These are phyloP conservation scores for Sugiyamaella novakii DNA, from an alignment of 1,139 yeast genomes.

Conservation along the genomic window DNA sequence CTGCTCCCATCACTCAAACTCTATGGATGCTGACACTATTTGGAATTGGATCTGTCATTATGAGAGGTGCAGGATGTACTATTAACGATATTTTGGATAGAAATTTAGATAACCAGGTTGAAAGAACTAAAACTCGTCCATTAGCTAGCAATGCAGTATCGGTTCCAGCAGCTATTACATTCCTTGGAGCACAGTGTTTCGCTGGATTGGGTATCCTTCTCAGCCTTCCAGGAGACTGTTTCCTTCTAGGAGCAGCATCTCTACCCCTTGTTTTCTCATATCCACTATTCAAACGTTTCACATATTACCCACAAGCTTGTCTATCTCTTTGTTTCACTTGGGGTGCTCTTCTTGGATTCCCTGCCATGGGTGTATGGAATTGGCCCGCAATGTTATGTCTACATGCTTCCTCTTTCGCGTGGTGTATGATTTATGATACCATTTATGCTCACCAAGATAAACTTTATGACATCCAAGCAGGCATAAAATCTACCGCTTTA, in stretches of 20 bases:
- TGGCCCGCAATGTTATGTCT: slow-evolving; percentile 76
- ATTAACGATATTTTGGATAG: slow-evolving; percentile 88
- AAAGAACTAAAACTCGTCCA: slow-evolving; percentile 86
- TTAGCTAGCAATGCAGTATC: slow-evolving; percentile 84
- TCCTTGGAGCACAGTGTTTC: slow-evolving; percentile 71
- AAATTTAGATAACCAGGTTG: slow-evolving; percentile 79
- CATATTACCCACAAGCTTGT: slow-evolving; percentile 90
- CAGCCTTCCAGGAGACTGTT: slow-evolving; percentile 77
- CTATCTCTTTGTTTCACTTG: slow-evolving; percentile 86
- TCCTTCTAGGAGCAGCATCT: slow-evolving; percentile 78
- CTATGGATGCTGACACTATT: slow-evolving; percentile 62
- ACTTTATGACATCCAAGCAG: slow-evolving; percentile 79
- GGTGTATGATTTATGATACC: slow-evolving; percentile 97
- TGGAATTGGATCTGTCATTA: slow-evolving; percentile 79
- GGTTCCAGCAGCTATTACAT: slow-evolving; percentile 68
- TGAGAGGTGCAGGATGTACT: slow-evolving; percentile 99
- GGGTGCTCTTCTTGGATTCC: slow-evolving; percentile 94
- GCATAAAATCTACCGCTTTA: slow-evolving; percentile 91
- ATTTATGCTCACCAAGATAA: slow-evolving; percentile 98
- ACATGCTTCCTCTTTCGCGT: slow-evolving; percentile 73
- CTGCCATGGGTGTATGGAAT: slow-evolving; percentile 86
- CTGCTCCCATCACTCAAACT: slow-evolving; percentile 68
- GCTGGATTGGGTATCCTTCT: slow-evolving; percentile 77
- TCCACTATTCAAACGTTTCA: slow-evolving; percentile 90
- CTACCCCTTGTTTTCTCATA: slow-evolving; percentile 80